Evolutionary conservation across 768 basidiomycete genomes (phyloP), one percentile per base, ranked within the genome.

Genomic region (Leucocoprinus sp.): DNA sequence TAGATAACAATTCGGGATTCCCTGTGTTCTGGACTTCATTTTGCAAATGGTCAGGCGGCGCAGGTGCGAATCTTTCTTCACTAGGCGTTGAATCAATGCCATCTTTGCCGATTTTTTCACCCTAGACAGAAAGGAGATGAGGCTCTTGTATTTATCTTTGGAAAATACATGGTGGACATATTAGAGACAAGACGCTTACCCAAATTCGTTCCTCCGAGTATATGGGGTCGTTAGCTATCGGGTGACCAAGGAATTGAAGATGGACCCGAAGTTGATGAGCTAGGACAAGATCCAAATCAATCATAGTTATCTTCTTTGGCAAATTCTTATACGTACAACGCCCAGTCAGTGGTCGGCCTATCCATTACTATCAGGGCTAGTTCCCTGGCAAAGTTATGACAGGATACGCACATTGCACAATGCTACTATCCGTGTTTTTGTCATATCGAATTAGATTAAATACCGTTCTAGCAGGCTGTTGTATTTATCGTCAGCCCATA

Each of bases 231-330:
- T 99, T 98, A 8, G 90, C 88, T 51, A 99, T 92, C 0, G 96
- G 85, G 58, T 88, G 69, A 1, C 95, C 96, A 46, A 99, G 77
- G 62, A 76, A 97, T 63, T 98, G 96, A 2, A 99, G 75, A 58
- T 99, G 96, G 2, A 99, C 95, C 40, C 96, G 78, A 48, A 98
- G 88, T 63, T 99, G 96, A 65, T 99, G 96, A 0, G 96, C 93
- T 96, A 54, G 33, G 46, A 38, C 24, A 37, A 22, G 34, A 39
- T 15, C 19, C 21, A 17, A 37, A 21, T 7, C 7, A 14, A 18
- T 35, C 45, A 19, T 29, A 19, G 15, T 35, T 46, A 12, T 29
- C 7, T 43, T 23, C 28, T n/a, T 33, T 17, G 22, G 14, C 26
- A 5, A 11, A 17, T 14, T 23, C n/a, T 26, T 42, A 6, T 34